phyloP scores from a whole-genome alignment of 768 basidiomycete species.

The Lactarius quietus region DNA sequence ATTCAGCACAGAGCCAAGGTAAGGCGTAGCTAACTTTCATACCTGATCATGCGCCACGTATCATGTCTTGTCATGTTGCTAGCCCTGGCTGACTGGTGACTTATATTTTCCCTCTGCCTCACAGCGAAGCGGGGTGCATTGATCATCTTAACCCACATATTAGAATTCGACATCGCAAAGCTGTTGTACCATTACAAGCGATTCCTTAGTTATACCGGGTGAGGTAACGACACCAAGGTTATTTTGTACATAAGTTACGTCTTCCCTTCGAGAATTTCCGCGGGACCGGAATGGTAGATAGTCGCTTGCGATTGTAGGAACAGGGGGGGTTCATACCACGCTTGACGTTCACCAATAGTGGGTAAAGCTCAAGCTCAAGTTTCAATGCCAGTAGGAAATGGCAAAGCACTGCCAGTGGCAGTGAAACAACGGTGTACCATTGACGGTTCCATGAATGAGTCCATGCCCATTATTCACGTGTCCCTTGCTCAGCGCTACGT shows the following conservation, averaged over 20 bases:
- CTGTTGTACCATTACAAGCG: constrained; percentile 1
- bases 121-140: neutral
- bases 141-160: neutral
- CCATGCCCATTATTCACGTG: neutral
- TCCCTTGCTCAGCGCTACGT: neutral
- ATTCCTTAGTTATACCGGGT: neutral
- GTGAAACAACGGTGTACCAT: neutral
- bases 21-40: neutral
- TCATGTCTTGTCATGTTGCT: neutral
- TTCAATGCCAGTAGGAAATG: too few species aligned
- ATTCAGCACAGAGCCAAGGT: neutral
- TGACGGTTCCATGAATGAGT: neutral
- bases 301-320: too few species aligned
- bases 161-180: neutral
- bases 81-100: neutral
- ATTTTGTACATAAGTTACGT: neutral
- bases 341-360: too few species aligned
- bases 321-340: too few species aligned
- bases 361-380: too few species aligned
- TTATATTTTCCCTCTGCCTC: too few species aligned
- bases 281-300: too few species aligned
- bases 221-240: neutral
- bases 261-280: neutral
- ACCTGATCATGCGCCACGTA: neutral
- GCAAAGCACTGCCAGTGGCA: too few species aligned